Evolutionary conservation across 2,329 filamentous ascomycete genomes (phyloP).

Genomic region (Colletotrichum lini): DNA sequence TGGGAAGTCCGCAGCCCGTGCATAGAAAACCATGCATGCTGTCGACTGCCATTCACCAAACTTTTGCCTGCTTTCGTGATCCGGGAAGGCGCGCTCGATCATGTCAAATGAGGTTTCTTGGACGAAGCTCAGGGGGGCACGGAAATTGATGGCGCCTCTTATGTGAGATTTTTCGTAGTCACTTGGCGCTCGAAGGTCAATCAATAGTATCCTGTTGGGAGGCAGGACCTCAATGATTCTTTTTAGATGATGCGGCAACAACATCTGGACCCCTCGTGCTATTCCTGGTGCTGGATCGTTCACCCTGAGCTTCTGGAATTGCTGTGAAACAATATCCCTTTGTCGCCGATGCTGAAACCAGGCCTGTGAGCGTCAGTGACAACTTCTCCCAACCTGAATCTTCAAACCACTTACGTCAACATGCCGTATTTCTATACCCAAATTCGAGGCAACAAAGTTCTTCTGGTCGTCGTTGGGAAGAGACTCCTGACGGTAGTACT

Average conservation of each 20-base stretch:
- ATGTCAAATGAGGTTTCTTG: constrained; percentile 63
- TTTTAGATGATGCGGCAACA: constrained; percentile 66
- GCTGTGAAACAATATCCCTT: constrained; percentile 61
- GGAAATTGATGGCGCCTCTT: constrained; percentile 66
- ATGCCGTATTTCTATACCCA: constrained; percentile 66
- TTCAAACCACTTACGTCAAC: constrained; percentile 58
- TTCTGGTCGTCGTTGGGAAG: constrained; percentile 65
- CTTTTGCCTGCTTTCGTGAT: constrained; percentile 62
- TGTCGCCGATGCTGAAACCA: constrained; percentile 71
- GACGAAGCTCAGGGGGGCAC: constrained; percentile 65
- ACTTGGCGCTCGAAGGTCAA: constrained; percentile 63
- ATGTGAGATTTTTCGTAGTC: constrained; percentile 68
- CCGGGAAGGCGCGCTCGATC: constrained; percentile 64
- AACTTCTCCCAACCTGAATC: too few species aligned
- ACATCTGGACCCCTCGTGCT: constrained; percentile 59
- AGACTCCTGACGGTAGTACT: constrained; percentile 65
- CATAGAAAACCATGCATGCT: constrained; percentile 68
- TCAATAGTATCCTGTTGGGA: constrained; percentile 60
- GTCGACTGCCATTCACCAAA: constrained; percentile 64
- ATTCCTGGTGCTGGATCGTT: constrained; percentile 52
- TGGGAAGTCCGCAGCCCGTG: constrained; percentile 62
- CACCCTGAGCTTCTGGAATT: constrained; percentile 60
- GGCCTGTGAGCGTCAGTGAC: constrained; percentile 49
- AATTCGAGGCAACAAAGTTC: constrained; percentile 68
- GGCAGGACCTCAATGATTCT: constrained; percentile 65